A percentile compares a stretch with the other conserved stretches of the same genome.
Evolutionary conservation across 805 yeast genomes (phyloP).

Genomic region (Saccharomyces eubayanus): DNA sequence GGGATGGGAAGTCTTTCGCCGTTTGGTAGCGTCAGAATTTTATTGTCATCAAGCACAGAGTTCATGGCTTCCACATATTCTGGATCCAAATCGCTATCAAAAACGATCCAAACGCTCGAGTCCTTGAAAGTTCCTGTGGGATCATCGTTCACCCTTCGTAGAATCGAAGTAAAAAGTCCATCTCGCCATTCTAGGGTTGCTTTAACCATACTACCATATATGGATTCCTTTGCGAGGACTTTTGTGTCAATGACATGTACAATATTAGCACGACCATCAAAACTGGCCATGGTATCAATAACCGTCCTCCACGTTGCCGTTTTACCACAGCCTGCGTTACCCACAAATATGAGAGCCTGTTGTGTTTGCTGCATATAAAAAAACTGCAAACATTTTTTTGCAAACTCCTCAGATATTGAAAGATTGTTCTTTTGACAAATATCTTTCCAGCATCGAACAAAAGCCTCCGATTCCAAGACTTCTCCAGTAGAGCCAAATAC

Average conservation of each 20-base stretch:
- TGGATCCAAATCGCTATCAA: constrained; percentile 92
- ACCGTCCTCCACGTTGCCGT: constrained; percentile 45
- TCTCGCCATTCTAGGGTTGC: constrained; percentile 89
- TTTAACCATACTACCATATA: constrained; percentile 65
- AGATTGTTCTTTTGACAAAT: background rate
- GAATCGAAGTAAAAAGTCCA: constrained; percentile 64
- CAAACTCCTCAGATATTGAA: constrained; percentile 36
- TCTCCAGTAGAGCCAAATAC: background rate
- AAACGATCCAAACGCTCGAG: constrained; percentile 64
- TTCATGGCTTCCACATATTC: constrained; percentile 87
- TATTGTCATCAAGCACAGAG: constrained; percentile 86
- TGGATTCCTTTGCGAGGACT: constrained; percentile 51
- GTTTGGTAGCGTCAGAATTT: constrained; percentile 69
- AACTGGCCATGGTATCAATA: constrained; percentile 35
- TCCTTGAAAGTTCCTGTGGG: constrained; percentile 30
- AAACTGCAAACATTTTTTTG: constrained; percentile 52
- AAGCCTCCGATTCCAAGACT: background rate
- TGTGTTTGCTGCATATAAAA: constrained; percentile 51
- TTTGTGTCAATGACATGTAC: constrained; percentile 62
- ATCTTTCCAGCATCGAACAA: constrained; percentile 9
- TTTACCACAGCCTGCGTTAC: constrained; percentile 71
- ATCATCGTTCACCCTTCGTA: constrained; percentile 43
- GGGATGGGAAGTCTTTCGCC: constrained; percentile 80
- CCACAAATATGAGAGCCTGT: constrained; percentile 78
- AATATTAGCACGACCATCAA: constrained; percentile 33